Conservation (phyloP, 768 basidiomycete genomes). For the Tylopilus cervinicoccineus region DNA sequence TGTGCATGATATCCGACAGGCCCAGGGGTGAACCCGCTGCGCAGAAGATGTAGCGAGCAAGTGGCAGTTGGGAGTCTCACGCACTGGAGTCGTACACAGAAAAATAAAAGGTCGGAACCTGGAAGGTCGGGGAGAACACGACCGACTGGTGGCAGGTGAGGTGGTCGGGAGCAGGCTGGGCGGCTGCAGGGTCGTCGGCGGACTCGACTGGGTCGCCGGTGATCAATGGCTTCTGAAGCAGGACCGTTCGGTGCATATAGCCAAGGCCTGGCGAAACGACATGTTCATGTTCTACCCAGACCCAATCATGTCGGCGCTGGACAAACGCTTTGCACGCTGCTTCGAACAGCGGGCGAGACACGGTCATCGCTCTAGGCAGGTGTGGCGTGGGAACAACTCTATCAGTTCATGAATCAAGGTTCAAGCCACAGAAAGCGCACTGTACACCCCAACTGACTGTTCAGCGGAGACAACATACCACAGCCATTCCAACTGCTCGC, state of each 20-base stretch:
- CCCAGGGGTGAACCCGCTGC: constrained; percentile 64
- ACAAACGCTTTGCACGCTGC: constrained; percentile 52
- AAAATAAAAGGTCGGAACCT: constrained; percentile 84
- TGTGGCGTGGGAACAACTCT: constrained; percentile 41
- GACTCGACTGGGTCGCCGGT: constrained; percentile 15
- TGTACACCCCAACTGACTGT: constrained; percentile 18
- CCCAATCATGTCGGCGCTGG: constrained; percentile 44
- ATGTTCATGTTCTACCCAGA: constrained; percentile 61
- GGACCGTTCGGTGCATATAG: constrained; percentile 42
- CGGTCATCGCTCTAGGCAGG: constrained; percentile 22
- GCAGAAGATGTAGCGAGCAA: constrained; percentile 12
- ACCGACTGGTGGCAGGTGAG: constrained; percentile 61
- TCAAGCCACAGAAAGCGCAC: constrained; percentile 51
- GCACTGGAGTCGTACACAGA: constrained; percentile 61
- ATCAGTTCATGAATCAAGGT: constrained; percentile 49
- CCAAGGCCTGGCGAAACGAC: constrained; percentile 44
- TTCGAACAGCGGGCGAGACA: constrained; percentile 59
- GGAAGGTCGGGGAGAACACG: constrained; percentile 74
- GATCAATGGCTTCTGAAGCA: constrained; percentile 15
- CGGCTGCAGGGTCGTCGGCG: constrained; percentile 39
- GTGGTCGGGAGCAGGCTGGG: constrained; percentile 24
- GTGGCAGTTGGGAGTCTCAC: constrained; percentile 32
- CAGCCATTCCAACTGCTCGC: constrained; percentile 48
- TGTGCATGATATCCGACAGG: constrained; percentile 51
- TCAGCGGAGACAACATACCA: constrained; percentile 25